Evolutionary conservation across 495 filamentous ascomycete genomes (phyloP), one percentile per base, ranked within the genome.

Genomic region (Hypoxylon trugodes): DNA sequence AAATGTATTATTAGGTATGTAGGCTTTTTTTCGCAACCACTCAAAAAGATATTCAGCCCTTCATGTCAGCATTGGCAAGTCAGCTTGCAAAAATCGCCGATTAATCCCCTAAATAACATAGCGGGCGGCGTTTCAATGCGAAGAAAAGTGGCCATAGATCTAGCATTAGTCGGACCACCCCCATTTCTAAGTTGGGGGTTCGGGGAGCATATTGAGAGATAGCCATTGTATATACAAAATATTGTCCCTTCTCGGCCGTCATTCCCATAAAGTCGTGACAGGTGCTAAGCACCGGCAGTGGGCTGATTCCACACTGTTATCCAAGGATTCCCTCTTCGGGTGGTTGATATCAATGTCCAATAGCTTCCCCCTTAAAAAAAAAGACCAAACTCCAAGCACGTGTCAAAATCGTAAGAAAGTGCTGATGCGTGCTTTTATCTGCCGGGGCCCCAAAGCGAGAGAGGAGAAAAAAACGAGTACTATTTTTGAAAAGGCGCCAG

Each of bases 361-460:
- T 50, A 42, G 33, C 38, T 41, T 59, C 15, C 24, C 52, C 50
- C 45, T 46, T n/a, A n/a, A n/a, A n/a, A n/a, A n/a, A n/a, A n/a
- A n/a, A n/a, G 16, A 24, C 40, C 24, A 12, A 67, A 67, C 64
- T 61, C 64, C 64, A 28, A 61, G 53, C 51, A 59, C 64, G 16
- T 30, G 18, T 25, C 28, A 32, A 38, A 38, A 58, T 16, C 22
- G 37, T 46, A 9, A 47, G 19, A 53, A 53, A 47, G 38, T 62
- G 58, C 61, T 58, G 38, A 65, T 65, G 48, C 53, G 54, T 67
- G 58, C 64, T 67, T 62, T 67, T 67, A 24, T 56, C 49, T 59
- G 58, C 53, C 42, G 19, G 35, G 22, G 30, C 45, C 32, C 51
- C 57, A 40, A 33, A 49, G 28, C 32, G 18, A 47, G 33, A 33